Base-by-base conservation (phyloP, 2,329 filamentous ascomycete genomes). In the Pseudocercospora cruenta region DNA sequence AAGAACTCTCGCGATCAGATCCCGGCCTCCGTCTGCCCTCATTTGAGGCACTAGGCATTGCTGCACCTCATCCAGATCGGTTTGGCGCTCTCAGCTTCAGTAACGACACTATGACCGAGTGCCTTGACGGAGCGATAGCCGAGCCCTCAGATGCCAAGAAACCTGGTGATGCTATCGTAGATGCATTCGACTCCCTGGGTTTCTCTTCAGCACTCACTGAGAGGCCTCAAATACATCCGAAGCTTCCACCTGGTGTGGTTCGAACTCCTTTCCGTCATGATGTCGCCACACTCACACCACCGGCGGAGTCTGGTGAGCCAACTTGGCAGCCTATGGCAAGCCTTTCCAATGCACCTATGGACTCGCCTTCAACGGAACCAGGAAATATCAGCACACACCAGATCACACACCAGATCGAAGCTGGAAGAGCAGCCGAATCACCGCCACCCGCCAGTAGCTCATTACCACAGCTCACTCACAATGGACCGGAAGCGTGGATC, bases 41-140 rank as follows among this genome's bases (percentile, higher is more conserved):
- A 1, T 86, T 87, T 71, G 81, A 86, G 63, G 76, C 80, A 19
- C 78, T 86, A 58, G 83, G 83, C 36, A 85, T 85, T 65, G 80
- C 80, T 60, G 78, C 79, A 58, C 81, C 83, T 54, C 80, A 82
- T 76, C 79, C 82, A 67, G 78, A 82, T 71, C 73, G 77, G 67
- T 71, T 78, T 59, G 69, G 69, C 47, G 60, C 69, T 36, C 66
- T 67, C 36, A 60, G 69, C 70, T 55, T 70, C 73, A 55, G 74
- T 65, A 68, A 69, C 58, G 33, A 55, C 55, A 36, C 36, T 16
- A 28, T 51, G 58, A 2, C 43, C 4, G 24, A 49, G 6, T 24
- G 54, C 10, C 36, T 61, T 33, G 64, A 55, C 21, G 59, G 57
- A 43, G 47, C 64, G 22, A 55, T 58, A n/a, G 58, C 53, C 22